Conservation (phyloP, 257 asterid species). For the Dorcoceras hygrometricum region DNA sequence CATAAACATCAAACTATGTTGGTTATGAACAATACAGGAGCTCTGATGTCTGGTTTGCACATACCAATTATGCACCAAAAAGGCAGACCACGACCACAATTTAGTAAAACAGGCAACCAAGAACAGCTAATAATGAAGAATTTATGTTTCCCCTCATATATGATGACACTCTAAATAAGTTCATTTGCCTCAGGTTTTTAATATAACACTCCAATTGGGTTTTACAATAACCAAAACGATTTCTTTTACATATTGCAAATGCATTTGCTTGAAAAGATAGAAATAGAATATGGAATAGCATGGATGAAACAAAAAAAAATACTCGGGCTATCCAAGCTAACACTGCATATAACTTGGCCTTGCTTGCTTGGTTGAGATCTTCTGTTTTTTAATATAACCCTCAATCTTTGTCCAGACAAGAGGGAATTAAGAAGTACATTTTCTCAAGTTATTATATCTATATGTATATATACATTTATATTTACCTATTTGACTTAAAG, state of each 20-base stretch:
- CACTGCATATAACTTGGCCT: slow-evolving; percentile 6
- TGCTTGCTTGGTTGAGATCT: slow-evolving; percentile 7
- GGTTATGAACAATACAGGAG: slow-evolving; percentile 6
- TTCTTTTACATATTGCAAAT: slow-evolving; percentile 2
- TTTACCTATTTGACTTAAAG: slow-evolving; percentile 83
- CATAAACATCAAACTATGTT: slow-evolving; percentile 12
- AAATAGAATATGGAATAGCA: not conserved
- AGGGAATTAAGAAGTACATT: slow-evolving; percentile 3
- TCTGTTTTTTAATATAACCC: slow-evolving; percentile 2
- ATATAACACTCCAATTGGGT: not conserved
- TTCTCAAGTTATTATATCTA: too few species aligned
- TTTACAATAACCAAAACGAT: not conserved
- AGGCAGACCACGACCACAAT: slow-evolving; percentile 1
- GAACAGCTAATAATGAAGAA: not conserved
- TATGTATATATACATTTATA: too few species aligned
- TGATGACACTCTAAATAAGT: slow-evolving; percentile 10
- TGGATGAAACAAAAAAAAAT: too few species aligned
- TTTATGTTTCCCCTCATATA: not conserved
- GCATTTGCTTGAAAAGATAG: not conserved
- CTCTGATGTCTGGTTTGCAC: not conserved
- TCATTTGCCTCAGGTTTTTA: slow-evolving; percentile 6
- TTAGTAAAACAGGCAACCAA: slow-evolving; percentile 12
- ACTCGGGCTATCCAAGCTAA: slow-evolving; percentile 10
- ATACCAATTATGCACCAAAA: slow-evolving; percentile 17
- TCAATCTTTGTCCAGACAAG: slow-evolving; percentile 6